Evolutionary conservation across 2,329 filamentous ascomycete genomes (phyloP).

Genomic region (Penicillium sp.): DNA sequence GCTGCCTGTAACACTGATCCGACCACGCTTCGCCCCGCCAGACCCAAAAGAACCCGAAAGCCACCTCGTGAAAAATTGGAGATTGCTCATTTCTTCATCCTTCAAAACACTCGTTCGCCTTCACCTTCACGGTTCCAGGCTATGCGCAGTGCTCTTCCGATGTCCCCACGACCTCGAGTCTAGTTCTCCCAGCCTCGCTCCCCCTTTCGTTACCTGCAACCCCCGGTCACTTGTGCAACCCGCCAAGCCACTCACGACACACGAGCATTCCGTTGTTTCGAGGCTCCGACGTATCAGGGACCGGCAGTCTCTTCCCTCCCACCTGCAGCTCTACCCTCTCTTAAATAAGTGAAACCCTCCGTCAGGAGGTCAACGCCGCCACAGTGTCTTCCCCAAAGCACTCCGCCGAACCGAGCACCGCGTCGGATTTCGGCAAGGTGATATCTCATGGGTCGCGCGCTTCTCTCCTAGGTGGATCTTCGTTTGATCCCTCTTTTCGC

Average conservation of each 20-base stretch:
- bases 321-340: background rate
- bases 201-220: background rate
- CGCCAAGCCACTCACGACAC: slow-evolving; percentile 14
- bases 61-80: background rate
- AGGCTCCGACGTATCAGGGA: slow-evolving; percentile 13
- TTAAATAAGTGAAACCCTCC: slow-evolving; percentile 23
- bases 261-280: slow-evolving; percentile 15
- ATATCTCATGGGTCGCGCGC: slow-evolving; percentile 56
- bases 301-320: background rate
- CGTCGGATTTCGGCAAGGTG: slow-evolving; percentile 52
- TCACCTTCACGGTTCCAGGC: background rate
- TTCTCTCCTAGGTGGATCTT: slow-evolving; percentile 61
- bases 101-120: background rate
- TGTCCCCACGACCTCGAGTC: background rate
- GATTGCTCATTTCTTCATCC: background rate
- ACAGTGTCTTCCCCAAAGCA: slow-evolving; percentile 32
- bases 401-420: slow-evolving; percentile 36
- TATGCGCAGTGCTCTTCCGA: background rate
- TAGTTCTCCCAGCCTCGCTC: background rate
- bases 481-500: slow-evolving; percentile 52
- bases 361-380: slow-evolving; percentile 33
- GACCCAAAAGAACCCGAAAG: slow-evolving; percentile 2
- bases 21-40: background rate
- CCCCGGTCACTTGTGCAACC: slow-evolving; percentile 2
- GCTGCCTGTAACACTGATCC: slow-evolving; percentile 2